Percentiles rank a stretch among this genome's conserved stretches.
Evolutionary conservation across 169 alveolate species (phyloP).

Genomic region (Plasmodium malariae): DNA sequence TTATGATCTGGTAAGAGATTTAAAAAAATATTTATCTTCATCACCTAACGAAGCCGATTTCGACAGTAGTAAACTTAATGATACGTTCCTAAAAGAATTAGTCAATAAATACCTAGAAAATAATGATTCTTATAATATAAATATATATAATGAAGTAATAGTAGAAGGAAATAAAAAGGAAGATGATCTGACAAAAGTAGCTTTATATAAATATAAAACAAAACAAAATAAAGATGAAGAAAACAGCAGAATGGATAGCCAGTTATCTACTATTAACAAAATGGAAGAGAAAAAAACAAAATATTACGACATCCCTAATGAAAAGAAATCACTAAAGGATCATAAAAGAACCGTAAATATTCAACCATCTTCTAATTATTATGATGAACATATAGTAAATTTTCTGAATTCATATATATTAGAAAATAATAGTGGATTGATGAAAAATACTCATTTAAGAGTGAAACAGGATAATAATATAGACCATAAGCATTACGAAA

Average conservation of each 20-base stretch:
- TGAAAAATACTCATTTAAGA: conserved; percentile 29
- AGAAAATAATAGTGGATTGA: conserved; percentile 14
- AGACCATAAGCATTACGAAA: background rate
- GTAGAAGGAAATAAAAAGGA: conserved; percentile 3
- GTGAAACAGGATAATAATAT: background rate
- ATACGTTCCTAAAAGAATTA: conserved; percentile 29
- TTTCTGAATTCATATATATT: conserved; percentile 24
- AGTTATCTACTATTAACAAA: background rate
- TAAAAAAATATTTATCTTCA: conserved; percentile 53
- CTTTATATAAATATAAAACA: background rate
- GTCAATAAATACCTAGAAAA: conserved; percentile 46
- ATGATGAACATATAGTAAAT: conserved; percentile 34
- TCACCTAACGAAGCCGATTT: conserved; percentile 7
- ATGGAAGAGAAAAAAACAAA: background rate
- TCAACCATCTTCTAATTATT: background rate
- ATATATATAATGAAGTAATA: conserved; percentile 53
- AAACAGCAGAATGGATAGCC: background rate
- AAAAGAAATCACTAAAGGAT: conserved; percentile 2
- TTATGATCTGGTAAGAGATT: conserved; percentile 15
- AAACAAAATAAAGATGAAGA: background rate
- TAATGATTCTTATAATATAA: conserved; percentile 22
- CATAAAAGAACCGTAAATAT: background rate
- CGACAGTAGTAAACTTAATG: conserved; percentile 18
- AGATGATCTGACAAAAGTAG: background rate
- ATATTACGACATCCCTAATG: conserved; percentile 28